Base-by-base conservation (phyloP, 2,329 filamentous ascomycete genomes). In the Fusarium tupiense region DNA sequence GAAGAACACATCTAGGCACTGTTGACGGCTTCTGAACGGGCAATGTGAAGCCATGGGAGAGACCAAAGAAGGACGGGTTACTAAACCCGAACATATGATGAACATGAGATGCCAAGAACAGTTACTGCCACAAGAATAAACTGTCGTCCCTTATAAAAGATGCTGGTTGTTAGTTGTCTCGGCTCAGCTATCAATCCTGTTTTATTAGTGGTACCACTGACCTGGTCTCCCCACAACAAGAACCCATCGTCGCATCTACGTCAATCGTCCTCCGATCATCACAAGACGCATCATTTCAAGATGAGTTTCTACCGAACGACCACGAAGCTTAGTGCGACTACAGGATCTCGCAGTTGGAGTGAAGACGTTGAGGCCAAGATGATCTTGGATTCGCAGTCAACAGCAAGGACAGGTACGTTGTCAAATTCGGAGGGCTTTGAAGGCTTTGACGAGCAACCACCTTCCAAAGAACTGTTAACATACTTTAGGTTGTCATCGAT, bases 81-180 rank as follows among this genome's bases (percentile, higher is more conserved):
- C 17, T 10, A 16, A 24, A 11, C 4, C 17, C 5, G 29, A 22
- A 50, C 20, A 50, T 2, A 10, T 35, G 7, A 20, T 11, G 49
- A 35, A 19, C 31, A 24, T 6, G 4, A 20, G 22, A 35, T 35
- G 4, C 6, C 5, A 24, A 20, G 17, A 35, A 14, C n/a, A 35
- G 0, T 1, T 14, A 24, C 6, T 6, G 1, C 5, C 2, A 7
- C 20, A 2, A 8, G 4, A 0, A 20, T 24, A 4, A 10, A 20
- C 6, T 24, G 8, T 3, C 6, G 14, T 24, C 2, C 6, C 3
- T 16, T 35, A 52, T 35, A 35, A 52, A 50, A 8, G 49, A 2
- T 8, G 13, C 20, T 19, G 11, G 4, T 11, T 52, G 6, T 13
- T 14, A 10, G 16, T 2, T 35, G 1, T 14, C 16, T 13, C 22